phyloP scores from a whole-genome alignment of 2,329 filamentous ascomycete species.

The Teratosphaeria viscida region DNA sequence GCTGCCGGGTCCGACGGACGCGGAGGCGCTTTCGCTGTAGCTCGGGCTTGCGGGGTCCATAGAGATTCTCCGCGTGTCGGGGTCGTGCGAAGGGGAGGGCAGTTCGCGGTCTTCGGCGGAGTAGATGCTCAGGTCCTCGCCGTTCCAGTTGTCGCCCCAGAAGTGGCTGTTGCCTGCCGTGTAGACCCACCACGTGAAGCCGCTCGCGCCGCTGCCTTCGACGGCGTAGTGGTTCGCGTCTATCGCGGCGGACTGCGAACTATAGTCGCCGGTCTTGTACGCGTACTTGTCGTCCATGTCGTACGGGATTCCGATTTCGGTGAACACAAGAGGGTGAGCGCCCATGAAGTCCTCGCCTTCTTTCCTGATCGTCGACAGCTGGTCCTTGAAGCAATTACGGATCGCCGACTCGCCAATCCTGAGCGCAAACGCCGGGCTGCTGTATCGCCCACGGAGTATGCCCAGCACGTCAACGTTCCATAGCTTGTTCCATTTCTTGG shows the following conservation, averaged over 20 bases:
- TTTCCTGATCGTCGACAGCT: conserved; percentile 69
- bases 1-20: conserved; percentile 59
- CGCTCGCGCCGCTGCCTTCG: conserved; percentile 72
- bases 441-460: conserved; percentile 77
- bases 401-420: conserved; percentile 90
- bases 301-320: conserved; percentile 94
- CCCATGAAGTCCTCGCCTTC: conserved; percentile 87
- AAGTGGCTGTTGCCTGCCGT: conserved; percentile 71
- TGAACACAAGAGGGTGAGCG: conserved; percentile 77
- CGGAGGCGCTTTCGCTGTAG: conserved; percentile 44
- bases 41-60: conserved; percentile 41
- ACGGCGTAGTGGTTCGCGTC: conserved; percentile 93
- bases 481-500: conserved; percentile 94
- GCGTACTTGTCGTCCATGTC: conserved; percentile 97
- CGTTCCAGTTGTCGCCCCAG: conserved; percentile 93
- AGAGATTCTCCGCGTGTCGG: conserved; percentile 42
- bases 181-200: conserved; percentile 86
- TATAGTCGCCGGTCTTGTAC: conserved; percentile 91
- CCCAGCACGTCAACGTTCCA: conserved; percentile 98
- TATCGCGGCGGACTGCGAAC: conserved; percentile 81
- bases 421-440: conserved; percentile 81
- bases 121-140: conserved; percentile 87
- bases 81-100: conserved; percentile 32
- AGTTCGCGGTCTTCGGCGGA: conserved; percentile 68
- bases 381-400: conserved; percentile 82